Percentiles rank a stretch among this genome's conserved stretches.
Conservation (phyloP, 2,329 filamentous ascomycete genomes). For the Microdochium nivale region DNA sequence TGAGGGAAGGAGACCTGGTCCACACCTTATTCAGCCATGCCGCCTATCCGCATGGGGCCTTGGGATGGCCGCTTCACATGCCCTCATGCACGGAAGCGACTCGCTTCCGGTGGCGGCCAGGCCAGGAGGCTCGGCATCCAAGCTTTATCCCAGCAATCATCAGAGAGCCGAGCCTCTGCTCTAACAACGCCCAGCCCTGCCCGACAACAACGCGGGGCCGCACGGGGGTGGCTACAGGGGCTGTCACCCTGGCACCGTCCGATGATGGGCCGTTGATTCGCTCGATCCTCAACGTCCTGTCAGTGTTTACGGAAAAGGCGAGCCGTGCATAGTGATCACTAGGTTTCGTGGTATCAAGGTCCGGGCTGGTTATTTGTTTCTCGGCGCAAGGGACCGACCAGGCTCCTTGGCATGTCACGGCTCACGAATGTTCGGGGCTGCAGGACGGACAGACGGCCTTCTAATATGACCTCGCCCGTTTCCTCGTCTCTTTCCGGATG, state of each 20-base stretch:
- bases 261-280: neutral
- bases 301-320: no score
- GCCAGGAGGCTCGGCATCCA: neutral
- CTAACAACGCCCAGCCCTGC: neutral
- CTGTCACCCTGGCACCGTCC: neutral
- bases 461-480: neutral
- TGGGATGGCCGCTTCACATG: neutral
- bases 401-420: no score
- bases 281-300: neutral
- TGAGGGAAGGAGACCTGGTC: no score
- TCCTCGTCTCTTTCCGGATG: neutral
- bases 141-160: neutral
- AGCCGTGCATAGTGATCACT: no score
- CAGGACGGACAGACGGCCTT: neutral
- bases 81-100: neutral
- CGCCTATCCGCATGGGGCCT: neutral
- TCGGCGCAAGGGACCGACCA: neutral
- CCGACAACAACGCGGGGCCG: neutral
- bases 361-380: neutral
- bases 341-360: no score
- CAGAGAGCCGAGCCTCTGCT: neutral
- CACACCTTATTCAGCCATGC: neutral
- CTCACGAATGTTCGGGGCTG: neutral
- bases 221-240: neutral
- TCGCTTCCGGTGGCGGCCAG: neutral